phyloP scores from a whole-genome alignment of 176 grass and related monocot species.

The Hyparrhenia diplandra region DNA sequence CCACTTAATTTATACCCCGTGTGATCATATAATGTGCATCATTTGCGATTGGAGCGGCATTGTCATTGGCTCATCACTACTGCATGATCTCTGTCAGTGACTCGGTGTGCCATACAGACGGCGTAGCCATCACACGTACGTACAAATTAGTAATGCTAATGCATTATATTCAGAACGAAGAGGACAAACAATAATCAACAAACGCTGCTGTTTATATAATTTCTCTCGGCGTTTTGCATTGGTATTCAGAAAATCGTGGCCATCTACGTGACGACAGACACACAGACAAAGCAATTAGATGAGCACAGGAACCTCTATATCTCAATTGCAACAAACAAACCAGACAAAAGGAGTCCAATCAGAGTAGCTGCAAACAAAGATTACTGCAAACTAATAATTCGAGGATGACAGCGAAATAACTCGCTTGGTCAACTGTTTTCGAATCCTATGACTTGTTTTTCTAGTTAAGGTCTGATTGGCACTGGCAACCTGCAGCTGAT shows the following conservation, averaged over 20 bases:
- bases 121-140: not conserved
- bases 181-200: not conserved
- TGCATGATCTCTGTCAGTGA: too few relatives aligned
- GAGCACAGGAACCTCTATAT: not conserved
- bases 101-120: not conserved
- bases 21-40: too few relatives aligned
- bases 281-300: not conserved
- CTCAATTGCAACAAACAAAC: not conserved
- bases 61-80: too few relatives aligned
- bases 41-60: too few relatives aligned
- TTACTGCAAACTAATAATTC: not conserved
- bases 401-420: slow-evolving; percentile 5
- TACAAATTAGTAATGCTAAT: too few relatives aligned
- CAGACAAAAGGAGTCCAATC: not conserved
- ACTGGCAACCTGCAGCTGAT: slow-evolving; percentile 20
- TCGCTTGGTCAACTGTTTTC: not conserved
- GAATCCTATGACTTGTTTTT: slow-evolving; percentile 7
- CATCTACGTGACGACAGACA: not conserved
- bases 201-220: not conserved
- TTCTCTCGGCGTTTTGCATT: not conserved
- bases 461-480: slow-evolving; percentile 15
- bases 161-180: not conserved
- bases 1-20: too few relatives aligned
- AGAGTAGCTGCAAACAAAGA: not conserved
- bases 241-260: not conserved